Evolutionary conservation across 2,329 filamentous ascomycete genomes (phyloP), one percentile per base, ranked within the genome.

Genomic region (Botrytis cinerea): DNA sequence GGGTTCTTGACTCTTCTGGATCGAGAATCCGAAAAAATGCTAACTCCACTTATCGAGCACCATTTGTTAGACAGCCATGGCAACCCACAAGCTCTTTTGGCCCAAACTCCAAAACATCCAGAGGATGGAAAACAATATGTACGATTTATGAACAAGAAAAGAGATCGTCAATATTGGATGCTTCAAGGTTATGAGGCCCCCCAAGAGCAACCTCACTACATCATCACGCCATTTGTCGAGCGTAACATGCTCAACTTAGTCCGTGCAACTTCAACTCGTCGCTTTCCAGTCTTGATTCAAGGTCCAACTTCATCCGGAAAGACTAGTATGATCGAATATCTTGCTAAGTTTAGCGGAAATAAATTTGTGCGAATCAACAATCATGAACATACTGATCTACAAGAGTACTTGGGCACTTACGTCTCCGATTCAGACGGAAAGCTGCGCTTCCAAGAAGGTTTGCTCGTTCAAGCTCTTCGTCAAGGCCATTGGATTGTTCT

Each of bases 351-450:
- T 72, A 98, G 94, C 45, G 96, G 97, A 5, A 97, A 99, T 81
- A 96, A 93, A 80, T 99, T 98, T 80, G 94, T 99, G 61, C 90
- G 96, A 74, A 99, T 99, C 85, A 99, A 99, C 84, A 99, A 99
- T 78, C 96, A 99, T 82, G 97, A 99, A 81, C 96, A 99, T 80
- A 99, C 96, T 0, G 96, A 99, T 82, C 85, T 99, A 54, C 96
- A 99, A 82, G 97, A 99, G 81, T 99, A 99, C 79, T 85, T 99
- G 9, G 96, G 96, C 28, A 97, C 94, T 0, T 99, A 99, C 78
- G 86, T 97, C 1, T 98, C 96, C 2, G 93, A 91, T 38, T 84
- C 90, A 0, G 92, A 97, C 80, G 97, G 97, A 8, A 93, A 92
- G 75, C 86, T 99, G 60, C 89, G 87, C 18, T 99, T 98, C 79